Percentiles rank a stretch among this genome's conserved stretches.
phyloP scores from a whole-genome alignment of 116 monocot genomes.

The Trichopus zeylanicus region DNA sequence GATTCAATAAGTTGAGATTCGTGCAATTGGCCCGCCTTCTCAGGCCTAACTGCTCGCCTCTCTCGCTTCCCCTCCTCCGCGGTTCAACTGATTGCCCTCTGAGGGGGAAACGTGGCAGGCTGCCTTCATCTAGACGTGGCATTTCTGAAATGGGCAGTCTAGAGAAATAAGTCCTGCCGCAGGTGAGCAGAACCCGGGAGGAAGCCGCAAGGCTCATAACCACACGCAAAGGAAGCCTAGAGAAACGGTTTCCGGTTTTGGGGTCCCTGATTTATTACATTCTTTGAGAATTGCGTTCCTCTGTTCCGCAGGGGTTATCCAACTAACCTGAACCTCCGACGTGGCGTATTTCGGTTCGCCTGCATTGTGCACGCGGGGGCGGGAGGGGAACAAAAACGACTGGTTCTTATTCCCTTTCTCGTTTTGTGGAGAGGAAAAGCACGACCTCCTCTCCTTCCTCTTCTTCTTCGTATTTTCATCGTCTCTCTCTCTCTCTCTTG shows the following conservation, averaged over 20 bases:
- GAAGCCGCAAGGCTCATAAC: neutral
- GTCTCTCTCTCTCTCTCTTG: neutral
- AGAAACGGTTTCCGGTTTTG: too few species aligned
- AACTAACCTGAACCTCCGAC: neutral
- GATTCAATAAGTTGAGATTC: neutral
- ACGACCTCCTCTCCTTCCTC: constrained; percentile 4
- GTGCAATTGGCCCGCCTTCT: neutral
- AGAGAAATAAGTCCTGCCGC: too few species aligned
- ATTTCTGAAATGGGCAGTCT: too few species aligned
- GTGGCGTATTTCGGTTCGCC: too few species aligned
- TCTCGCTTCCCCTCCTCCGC: too few species aligned
- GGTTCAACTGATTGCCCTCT: neutral
- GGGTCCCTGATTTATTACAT: too few species aligned
- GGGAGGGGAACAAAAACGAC: constrained; percentile 24
- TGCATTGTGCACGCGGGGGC: neutral
- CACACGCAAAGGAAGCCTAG: too few species aligned
- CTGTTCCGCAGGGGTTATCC: neutral
- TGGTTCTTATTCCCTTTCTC: constrained; percentile 29
- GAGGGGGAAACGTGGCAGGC: too few species aligned
- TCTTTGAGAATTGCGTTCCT: too few species aligned
- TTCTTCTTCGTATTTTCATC: neutral
- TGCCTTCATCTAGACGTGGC: too few species aligned
- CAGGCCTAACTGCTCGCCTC: neutral
- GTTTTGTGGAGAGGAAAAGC: constrained; percentile 36
- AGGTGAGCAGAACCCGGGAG: too few species aligned